Evolutionary conservation across 2,329 filamentous ascomycete genomes (phyloP).

Genomic region (Aspergillus ruber): DNA sequence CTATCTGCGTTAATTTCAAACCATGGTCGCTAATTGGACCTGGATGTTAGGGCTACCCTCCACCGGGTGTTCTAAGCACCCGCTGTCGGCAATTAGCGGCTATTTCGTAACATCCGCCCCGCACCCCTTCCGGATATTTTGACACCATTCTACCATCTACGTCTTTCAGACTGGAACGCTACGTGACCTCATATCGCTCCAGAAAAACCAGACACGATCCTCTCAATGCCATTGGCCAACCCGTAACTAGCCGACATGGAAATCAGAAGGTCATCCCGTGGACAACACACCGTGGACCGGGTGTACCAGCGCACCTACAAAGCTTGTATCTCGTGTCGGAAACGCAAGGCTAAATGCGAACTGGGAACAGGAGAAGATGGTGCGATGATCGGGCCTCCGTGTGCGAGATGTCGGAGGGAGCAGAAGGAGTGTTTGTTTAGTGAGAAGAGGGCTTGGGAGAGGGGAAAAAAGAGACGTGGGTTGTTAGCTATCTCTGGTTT

Average conservation of each 20-base stretch:
- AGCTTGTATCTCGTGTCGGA: conserved; percentile 48
- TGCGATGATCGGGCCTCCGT: conserved; percentile 34
- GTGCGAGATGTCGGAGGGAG: conserved; percentile 45
- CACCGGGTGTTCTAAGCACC: conserved; percentile 5
- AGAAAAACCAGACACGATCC: neutral
- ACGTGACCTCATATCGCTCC: neutral
- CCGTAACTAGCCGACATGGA: conserved; percentile 10
- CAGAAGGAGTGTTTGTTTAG: conserved; percentile 46
- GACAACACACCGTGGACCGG: conserved; percentile 21
- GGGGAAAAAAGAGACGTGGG: conserved; percentile 29
- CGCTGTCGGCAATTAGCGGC: conserved; percentile 10
- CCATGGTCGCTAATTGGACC: no score
- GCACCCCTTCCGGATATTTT: neutral
- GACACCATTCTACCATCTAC: conserved; percentile 1
- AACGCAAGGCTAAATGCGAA: conserved; percentile 49
- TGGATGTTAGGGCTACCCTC: no score
- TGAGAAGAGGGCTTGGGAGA: conserved; percentile 37
- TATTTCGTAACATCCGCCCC: conserved; percentile 7
- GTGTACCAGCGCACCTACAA: conserved; percentile 50
- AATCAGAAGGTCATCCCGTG: conserved; percentile 11
- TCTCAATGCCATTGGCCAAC: conserved; percentile 10
- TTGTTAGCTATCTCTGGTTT: neutral
- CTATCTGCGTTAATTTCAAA: no score
- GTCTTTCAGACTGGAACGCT: neutral
- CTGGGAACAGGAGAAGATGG: conserved; percentile 37